These are phyloP conservation scores for Drechslerella dactyloides DNA, from an alignment of 2,329 filamentous ascomycete genomes.

Conservation along the genomic window DNA sequence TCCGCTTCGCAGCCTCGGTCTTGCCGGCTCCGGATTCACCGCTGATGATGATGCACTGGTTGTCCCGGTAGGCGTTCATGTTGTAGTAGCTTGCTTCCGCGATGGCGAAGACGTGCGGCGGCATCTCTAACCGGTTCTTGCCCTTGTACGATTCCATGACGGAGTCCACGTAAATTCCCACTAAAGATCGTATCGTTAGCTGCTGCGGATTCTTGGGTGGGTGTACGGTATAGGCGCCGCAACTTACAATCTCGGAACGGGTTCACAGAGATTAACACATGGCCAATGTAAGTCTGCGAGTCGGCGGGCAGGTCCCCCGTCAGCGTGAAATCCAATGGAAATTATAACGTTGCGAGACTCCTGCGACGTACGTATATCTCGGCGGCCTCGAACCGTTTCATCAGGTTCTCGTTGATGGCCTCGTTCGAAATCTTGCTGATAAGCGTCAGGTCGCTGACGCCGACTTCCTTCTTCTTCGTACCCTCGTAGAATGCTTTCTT, in stretches of 20 bases:
- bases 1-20: conserved; percentile 99
- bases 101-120: conserved; percentile 97
- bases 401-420: conserved; percentile 98
- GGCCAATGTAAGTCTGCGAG: conserved; percentile 93
- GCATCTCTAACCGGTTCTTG: conserved; percentile 93
- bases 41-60: conserved; percentile 98
- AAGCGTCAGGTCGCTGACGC: conserved; percentile 94
- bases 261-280: conserved; percentile 97
- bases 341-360: conserved; percentile 77
- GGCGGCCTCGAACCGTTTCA: conserved; percentile 94
- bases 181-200: conserved; percentile 67
- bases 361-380: conserved; percentile 80
- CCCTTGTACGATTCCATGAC: conserved; percentile 99
- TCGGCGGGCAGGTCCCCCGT: not conserved
- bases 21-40: conserved; percentile 98
- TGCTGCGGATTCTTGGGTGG: not conserved
- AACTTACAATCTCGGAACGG: conserved; percentile 97
- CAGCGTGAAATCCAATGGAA: not conserved
- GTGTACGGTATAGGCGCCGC: conserved; percentile 53
- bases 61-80: conserved; percentile 94
- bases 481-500: conserved; percentile 96
- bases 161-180: conserved; percentile 94
- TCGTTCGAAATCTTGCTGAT: conserved; percentile 99
- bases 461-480: conserved; percentile 98
- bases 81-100: conserved; percentile 81